phyloP scores from a whole-genome alignment of 331 rosid species.

The Arachis monticola region DNA sequence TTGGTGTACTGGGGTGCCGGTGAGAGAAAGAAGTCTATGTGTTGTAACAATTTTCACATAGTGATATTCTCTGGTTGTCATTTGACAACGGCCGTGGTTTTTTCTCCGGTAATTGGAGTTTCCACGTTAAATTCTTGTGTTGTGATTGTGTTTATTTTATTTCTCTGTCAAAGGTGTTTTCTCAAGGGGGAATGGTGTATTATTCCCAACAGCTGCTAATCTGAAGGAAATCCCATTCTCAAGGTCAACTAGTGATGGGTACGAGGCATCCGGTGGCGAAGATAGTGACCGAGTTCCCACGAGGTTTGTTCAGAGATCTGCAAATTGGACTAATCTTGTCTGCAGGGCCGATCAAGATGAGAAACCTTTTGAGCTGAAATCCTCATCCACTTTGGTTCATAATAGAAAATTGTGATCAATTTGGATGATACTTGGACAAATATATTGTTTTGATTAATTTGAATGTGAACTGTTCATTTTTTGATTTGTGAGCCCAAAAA shows the following conservation, averaged over 20 bases:
- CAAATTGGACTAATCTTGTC: constrained; percentile 80
- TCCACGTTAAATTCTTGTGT: too few species aligned
- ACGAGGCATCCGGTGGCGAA: constrained; percentile 98
- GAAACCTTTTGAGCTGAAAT: constrained; percentile 53
- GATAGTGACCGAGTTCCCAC: constrained; percentile 95
- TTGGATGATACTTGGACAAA: constrained; percentile 40
- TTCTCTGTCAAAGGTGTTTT: too few species aligned
- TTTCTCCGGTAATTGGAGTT: too few species aligned
- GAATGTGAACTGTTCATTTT: constrained; percentile 65
- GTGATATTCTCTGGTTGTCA: too few species aligned
- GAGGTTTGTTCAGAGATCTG: constrained; percentile 70
- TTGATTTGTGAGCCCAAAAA: constrained; percentile 59
- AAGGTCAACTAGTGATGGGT: constrained; percentile 98
- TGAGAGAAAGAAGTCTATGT: too few species aligned
- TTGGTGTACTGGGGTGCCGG: too few species aligned
- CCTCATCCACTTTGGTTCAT: constrained; percentile 61
- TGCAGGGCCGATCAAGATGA: constrained; percentile 78
- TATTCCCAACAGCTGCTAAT: constrained; percentile 23
- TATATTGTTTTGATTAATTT: constrained; percentile 43
- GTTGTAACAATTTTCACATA: too few species aligned
- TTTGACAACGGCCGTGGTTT: too few species aligned
- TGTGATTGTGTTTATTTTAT: too few species aligned
- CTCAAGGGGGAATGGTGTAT: too few species aligned
- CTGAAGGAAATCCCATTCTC: constrained; percentile 69
- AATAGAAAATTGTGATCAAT: constrained; percentile 63